Percentiles rank a stretch among this genome's conserved stretches.
phyloP scores from a whole-genome alignment of 2,329 filamentous ascomycete genomes.

The Aspergillus sojae region DNA sequence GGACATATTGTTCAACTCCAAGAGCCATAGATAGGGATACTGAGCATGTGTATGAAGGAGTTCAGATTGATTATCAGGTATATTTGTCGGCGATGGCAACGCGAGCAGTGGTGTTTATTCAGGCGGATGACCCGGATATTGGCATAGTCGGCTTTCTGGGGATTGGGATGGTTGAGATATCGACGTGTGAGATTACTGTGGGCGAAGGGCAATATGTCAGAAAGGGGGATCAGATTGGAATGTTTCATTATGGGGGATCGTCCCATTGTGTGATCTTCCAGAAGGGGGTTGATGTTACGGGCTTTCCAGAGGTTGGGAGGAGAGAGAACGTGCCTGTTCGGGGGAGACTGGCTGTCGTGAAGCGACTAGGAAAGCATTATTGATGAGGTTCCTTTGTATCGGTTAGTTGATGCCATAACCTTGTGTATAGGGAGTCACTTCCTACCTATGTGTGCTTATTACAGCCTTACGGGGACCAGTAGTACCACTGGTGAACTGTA shows the following conservation, averaged over 20 bases:
- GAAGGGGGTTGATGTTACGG: not conserved
- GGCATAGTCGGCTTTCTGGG: constrained; percentile 65
- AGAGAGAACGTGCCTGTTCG: not conserved
- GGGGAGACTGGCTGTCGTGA: not conserved
- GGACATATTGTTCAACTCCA: constrained; percentile 61
- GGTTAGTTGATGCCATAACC: no score
- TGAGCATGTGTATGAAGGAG: not conserved
- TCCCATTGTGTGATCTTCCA: not conserved
- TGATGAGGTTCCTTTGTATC: no score
- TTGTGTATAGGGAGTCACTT: no score
- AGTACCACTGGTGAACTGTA: no score
- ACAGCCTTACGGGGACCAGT: no score
- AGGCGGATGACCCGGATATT: constrained; percentile 64
- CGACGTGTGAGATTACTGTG: constrained; percentile 68
- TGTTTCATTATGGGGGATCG: constrained; percentile 78
- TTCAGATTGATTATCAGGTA: constrained; percentile 37
- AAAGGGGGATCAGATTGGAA: constrained; percentile 71
- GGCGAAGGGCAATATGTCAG: constrained; percentile 62
- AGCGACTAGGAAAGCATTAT: no score
- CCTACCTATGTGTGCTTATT: no score
- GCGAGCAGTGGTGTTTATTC: constrained; percentile 66
- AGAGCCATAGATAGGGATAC: not conserved
- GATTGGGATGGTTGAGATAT: constrained; percentile 74
- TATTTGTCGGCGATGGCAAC: constrained; percentile 67
- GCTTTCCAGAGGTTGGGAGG: not conserved